Percentiles rank a stretch among this genome's conserved stretches.
These are phyloP conservation scores for Penicillium canescens DNA, from an alignment of 495 filamentous ascomycete species.

Conservation along the genomic window DNA sequence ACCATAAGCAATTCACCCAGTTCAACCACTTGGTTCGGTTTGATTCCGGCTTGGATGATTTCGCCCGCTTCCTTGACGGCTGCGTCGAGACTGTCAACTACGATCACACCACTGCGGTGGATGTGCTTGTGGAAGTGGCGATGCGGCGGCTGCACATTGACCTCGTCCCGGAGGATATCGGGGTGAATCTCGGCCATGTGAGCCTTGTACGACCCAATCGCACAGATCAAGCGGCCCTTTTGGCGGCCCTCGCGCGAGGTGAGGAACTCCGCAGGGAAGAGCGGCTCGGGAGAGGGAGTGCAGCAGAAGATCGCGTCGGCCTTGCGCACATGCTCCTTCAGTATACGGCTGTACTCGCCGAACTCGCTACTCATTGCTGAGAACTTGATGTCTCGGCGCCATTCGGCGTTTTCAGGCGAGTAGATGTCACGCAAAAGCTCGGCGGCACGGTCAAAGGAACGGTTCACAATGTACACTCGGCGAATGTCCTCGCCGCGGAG, in stretches of 20 bases:
- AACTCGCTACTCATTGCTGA: slow-evolving; percentile 70
- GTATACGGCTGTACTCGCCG: slow-evolving; percentile 65
- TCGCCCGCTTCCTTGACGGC: slow-evolving; percentile 88
- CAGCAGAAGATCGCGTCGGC: slow-evolving; percentile 82
- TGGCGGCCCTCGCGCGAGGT: slow-evolving; percentile 67
- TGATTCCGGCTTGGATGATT: slow-evolving; percentile 74
- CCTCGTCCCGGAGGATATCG: slow-evolving; percentile 70
- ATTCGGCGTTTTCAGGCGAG: slow-evolving; percentile 44
- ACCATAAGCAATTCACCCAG: slow-evolving; percentile 82
- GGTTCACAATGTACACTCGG: slow-evolving; percentile 77
- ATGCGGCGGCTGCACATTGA: slow-evolving; percentile 48
- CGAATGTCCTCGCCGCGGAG: slow-evolving; percentile 71
- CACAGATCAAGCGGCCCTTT: slow-evolving; percentile 76
- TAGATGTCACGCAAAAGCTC: slow-evolving; percentile 59
- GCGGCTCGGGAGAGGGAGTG: slow-evolving; percentile 59
- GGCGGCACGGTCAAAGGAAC: slow-evolving; percentile 62
- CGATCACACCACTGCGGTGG: slow-evolving; percentile 67
- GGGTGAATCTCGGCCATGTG: slow-evolving; percentile 85
- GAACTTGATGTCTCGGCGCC: slow-evolving; percentile 65
- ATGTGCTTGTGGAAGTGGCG: slow-evolving; percentile 73
- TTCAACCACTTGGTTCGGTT: slow-evolving; percentile 76
- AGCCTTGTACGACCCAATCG: slow-evolving; percentile 80
- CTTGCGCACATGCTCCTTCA: slow-evolving; percentile 64
- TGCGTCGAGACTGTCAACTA: slow-evolving; percentile 81
- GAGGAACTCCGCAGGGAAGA: slow-evolving; percentile 64